Evolutionary conservation across 441 rosid genomes (phyloP), one percentile per base, ranked within the genome.

Genomic region (Populus hybrid): DNA sequence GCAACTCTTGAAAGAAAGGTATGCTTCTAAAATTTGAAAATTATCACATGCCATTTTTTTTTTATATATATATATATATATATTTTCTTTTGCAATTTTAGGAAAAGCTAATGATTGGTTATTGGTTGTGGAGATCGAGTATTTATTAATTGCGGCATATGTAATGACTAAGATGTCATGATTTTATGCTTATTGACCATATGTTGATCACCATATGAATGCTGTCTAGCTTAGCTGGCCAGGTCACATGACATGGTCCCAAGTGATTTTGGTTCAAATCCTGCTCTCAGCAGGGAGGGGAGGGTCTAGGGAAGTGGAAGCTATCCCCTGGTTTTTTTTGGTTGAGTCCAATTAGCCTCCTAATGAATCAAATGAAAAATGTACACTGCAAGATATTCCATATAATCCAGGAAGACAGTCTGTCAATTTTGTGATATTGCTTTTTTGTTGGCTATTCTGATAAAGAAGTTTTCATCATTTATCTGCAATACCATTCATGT

Each of bases 1-100:
- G 90, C 95, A 70, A 87, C 91, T 73, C 95, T 97, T 70, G 99
- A 97, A 87, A 93, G 98, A 79, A 94, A 93, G 98, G 99, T 93
- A 74, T 59, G 57, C 14, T 69, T 46, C 70, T 32, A 23, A 50
- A 50, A 50, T 50, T 40, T 40, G 14, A 40, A 40, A 40, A 40
- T 40, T 40, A 40, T 40, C 12, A 40, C 16, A 40, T 63, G 61
- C 68, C 16, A 5, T 59, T 70, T 69, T 12, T 46, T 18, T 59
- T 30, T 0, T 12, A 8, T 20, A 6, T 6, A 38, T 40, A 32
- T 35, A 5, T 23, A 30, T 26, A 26, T 26, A 26, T 26, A 26
- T 26, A 1, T 46, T 46, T 46, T 2, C 1, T 46, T 46, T 46
- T 46, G 57, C 57, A 46, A 46, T 46, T 46, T 46, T 12, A 46